Evolutionary conservation across 1,139 yeast genomes (phyloP).

Genomic region (Saccharomyces hybrid): DNA sequence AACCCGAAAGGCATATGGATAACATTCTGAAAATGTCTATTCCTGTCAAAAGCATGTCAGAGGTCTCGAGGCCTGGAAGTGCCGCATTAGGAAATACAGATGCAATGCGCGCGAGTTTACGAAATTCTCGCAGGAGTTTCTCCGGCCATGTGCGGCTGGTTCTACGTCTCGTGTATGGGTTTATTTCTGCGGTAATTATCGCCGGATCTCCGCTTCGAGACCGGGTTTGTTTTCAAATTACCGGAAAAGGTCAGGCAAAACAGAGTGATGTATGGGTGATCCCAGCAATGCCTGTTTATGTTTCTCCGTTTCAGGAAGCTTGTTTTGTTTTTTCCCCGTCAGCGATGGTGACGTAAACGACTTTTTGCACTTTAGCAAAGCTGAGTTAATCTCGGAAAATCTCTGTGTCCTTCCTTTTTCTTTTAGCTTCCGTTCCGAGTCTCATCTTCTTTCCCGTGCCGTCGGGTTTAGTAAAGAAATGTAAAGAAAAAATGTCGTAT

Average conservation of each 20-base stretch:
- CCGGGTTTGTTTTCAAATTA: background rate
- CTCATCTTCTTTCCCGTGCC: background rate
- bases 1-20: background rate
- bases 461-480: background rate
- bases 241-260: background rate
- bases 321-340: background rate
- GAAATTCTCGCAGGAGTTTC: background rate
- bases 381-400: background rate
- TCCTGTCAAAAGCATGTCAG: background rate
- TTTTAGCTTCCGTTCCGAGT: background rate
- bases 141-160: background rate
- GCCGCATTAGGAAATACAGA: background rate
- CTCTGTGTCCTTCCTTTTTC: background rate
- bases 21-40: background rate
- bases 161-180: background rate
- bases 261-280: background rate
- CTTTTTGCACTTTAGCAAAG: background rate
- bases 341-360: background rate
- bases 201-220: background rate
- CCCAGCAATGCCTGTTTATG: background rate
- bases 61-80: background rate
- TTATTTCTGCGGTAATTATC: background rate
- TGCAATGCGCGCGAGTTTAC: background rate
- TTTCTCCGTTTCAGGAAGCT: background rate
- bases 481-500: background rate